phyloP scores from a whole-genome alignment of 163 green algal genomes.

The Scenedesmus sp. region DNA sequence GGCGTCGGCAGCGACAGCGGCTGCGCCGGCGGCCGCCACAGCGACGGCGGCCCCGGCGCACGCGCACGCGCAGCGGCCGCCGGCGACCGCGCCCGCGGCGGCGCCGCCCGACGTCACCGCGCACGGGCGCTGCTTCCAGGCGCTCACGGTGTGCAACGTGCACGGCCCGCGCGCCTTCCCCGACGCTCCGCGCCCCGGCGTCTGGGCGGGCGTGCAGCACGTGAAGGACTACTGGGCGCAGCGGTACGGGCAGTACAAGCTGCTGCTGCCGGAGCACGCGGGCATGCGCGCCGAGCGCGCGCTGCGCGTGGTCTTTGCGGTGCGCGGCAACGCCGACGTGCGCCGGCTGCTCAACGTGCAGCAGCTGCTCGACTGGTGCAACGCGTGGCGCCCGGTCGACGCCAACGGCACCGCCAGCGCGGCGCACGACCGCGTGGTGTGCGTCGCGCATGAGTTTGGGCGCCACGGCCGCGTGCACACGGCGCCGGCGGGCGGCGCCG shows the following conservation, averaged over 20 bases:
- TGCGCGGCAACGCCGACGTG: not conserved
- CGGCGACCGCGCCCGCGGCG: not conserved
- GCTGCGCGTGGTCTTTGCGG: conserved; percentile 6
- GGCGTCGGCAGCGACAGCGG: not conserved
- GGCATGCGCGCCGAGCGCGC: not conserved
- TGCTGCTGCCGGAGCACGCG: not conserved
- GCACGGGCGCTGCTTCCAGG: conserved; percentile 15
- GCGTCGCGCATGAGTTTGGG: conserved; percentile 29
- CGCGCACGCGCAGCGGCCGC: not conserved
- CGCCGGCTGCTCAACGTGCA: conserved; percentile 1
- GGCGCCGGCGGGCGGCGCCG: not conserved
- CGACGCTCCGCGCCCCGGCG: not conserved
- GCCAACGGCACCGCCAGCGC: no score
- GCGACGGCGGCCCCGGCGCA: not conserved
- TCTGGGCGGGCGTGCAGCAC: not conserved
- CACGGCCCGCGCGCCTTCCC: not conserved
- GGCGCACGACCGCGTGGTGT: conserved; percentile 5
- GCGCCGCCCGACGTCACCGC: not conserved
- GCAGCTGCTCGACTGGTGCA: conserved; percentile 27
- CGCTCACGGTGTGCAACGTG: not conserved
- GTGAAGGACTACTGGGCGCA: conserved; percentile 1
- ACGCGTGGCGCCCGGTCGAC: not conserved
- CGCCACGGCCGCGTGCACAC: not conserved
- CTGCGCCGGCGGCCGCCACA: not conserved
- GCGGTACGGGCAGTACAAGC: not conserved